Base-by-base conservation (phyloP, 1,284 basidiomycete species). In the Sanghuangporus weigelae region DNA sequence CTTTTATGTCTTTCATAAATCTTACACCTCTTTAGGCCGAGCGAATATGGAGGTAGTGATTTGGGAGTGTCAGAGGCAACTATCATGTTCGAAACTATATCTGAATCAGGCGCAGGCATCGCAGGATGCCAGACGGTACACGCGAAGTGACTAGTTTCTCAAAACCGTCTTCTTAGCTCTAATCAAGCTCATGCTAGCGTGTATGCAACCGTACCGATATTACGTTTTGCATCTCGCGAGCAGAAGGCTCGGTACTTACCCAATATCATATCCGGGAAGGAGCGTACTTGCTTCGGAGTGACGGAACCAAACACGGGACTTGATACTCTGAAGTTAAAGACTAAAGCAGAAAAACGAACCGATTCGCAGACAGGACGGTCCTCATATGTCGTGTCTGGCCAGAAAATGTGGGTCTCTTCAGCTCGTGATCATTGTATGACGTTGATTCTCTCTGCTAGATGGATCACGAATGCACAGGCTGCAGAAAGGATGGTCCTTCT, bases 11-110 rank as follows among this genome's bases (percentile, higher is more conserved):
- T 54, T 7, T 44, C 16, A 14, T 38, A 1, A 21, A 23, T 16
- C 19, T 51, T 31, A 53, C 26, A 23, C 19, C 31, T n/a, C 44
- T 46, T 11, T 14, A 65, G 64, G 64, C 64, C 64, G 35, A 31
- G 23, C 59, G 61, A 66, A 26, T 67, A 70, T 44, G 75, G 75
- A 16, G 75, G 75, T 5, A 69, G 70, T 5, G 71, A 70, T 0
- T 67, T 76, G 40, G 74, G 74, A 1, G 73, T 76, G 38, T 71
- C 72, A 1, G 75, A 76, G 57, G 75, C 75, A 16, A 74, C 74
- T 14, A 64, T 76, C 8, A 76, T 76, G 75, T 68, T 76, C 46
- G 74, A 76, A 61, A 76, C 73, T 42, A 76, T 76, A 50, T 68
- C 74, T 16, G 74, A 76, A 59, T 71, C 69, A 6, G 75, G 75